These are phyloP conservation scores for Vigna radiata DNA, from an alignment of 306 rosid species.

Conservation along the genomic window DNA sequence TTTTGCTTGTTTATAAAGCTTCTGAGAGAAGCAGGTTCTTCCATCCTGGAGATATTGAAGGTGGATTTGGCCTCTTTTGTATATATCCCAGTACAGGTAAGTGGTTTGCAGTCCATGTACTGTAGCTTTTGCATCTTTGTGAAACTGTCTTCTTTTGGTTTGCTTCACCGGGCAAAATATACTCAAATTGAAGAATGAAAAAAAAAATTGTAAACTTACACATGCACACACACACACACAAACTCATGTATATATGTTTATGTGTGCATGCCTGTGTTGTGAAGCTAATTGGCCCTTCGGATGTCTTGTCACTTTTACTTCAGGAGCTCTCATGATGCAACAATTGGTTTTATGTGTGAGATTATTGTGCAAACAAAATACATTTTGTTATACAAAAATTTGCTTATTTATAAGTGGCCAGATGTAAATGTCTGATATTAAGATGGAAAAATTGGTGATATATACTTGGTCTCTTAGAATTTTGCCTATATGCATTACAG, in stretches of 20 bases:
- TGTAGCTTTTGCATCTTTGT: constrained; percentile 36
- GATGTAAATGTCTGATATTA: constrained; percentile 21
- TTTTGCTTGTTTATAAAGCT: constrained; percentile 64
- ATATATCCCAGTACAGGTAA: constrained; percentile 83
- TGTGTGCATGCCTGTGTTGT: not conserved
- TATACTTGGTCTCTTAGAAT: constrained; percentile 15
- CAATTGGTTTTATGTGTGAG: constrained; percentile 26
- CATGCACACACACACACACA: not conserved
- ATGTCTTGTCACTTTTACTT: constrained; percentile 30
- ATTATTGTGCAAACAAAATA: constrained; percentile 16
- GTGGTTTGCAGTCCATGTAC: constrained; percentile 41
- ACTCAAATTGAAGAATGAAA: constrained; percentile 12
- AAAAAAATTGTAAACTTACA: constrained; percentile 16
- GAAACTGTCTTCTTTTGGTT: constrained; percentile 27
- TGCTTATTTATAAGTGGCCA: constrained; percentile 27
- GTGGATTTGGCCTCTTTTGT: constrained; percentile 78
- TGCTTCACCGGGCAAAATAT: constrained; percentile 19
- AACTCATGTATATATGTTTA: too few species aligned
- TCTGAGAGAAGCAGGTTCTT: constrained; percentile 80
- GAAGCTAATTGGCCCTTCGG: not conserved
- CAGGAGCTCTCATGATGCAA: constrained; percentile 21
- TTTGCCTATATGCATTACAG: constrained; percentile 21
- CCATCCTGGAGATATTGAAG: constrained; percentile 91
- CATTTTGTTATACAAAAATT: constrained; percentile 19
- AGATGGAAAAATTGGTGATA: constrained; percentile 10